These are phyloP conservation scores for Candida suzukii DNA, from an alignment of 805 yeast species.

Conservation along the genomic window DNA sequence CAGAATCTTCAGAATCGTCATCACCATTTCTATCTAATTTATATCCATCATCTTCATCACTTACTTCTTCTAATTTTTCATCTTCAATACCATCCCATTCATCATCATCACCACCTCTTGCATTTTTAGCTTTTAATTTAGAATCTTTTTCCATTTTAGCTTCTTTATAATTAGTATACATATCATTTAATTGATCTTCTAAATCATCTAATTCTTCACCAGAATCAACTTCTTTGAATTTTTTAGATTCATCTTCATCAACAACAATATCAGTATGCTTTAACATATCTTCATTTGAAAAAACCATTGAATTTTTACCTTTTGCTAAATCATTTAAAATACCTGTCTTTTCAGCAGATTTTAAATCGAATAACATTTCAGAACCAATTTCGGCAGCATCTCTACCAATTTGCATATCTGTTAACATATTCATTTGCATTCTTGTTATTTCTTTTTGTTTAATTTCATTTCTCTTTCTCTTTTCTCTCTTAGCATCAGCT, in stretches of 20 bases:
- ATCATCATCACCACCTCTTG: slow-evolving; percentile 71
- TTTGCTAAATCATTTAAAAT: slow-evolving; percentile 62
- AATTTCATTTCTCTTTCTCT: slow-evolving; percentile 70
- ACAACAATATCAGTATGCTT: slow-evolving; percentile 52
- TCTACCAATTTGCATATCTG: slow-evolving; percentile 87
- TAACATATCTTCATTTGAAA: slow-evolving; percentile 46
- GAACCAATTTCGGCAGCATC: slow-evolving; percentile 82
- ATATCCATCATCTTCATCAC: slow-evolving; percentile 20
- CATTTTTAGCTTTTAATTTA: slow-evolving; percentile 57
- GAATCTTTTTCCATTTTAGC: slow-evolving; percentile 64
- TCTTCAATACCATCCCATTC: slow-evolving; percentile 76
- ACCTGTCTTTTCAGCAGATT: slow-evolving; percentile 84
- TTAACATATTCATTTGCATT: slow-evolving; percentile 94
- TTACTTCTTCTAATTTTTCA: slow-evolving; percentile 22
- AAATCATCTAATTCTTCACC: slow-evolving; percentile 58
- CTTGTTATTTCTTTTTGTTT: slow-evolving; percentile 84
- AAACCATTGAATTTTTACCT: slow-evolving; percentile 67
- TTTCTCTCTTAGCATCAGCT: slow-evolving; percentile 68
- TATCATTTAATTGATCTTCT: slow-evolving; percentile 74
- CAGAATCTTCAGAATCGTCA: slow-evolving; percentile 38
- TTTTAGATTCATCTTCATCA: slow-evolving; percentile 33
- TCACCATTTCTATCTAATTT: slow-evolving; percentile 41
- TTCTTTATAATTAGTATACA: slow-evolving; percentile 70
- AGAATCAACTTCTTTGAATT: slow-evolving; percentile 17
- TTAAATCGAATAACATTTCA: slow-evolving; percentile 75